These are phyloP conservation scores for Hydnomerulius pinastri DNA, from an alignment of 768 basidiomycete species.

Conservation along the genomic window DNA sequence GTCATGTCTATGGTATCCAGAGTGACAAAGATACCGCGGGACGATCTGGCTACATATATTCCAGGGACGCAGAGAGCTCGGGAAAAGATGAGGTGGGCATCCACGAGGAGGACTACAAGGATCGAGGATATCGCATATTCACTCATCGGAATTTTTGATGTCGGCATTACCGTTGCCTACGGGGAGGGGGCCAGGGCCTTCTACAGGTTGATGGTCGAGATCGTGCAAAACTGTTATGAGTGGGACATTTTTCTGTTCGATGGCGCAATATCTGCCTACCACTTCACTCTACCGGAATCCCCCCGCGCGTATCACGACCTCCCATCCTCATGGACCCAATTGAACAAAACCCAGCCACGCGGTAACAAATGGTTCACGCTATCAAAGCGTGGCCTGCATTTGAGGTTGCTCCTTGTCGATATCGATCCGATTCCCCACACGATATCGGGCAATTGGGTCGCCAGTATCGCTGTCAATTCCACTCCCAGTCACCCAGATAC, in stretches of 20 bases:
- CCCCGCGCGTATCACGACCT: background rate
- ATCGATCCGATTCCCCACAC: background rate
- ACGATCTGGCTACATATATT: slow-evolving; percentile 2
- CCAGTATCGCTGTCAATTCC: background rate
- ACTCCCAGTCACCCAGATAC: background rate
- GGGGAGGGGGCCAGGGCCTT: slow-evolving; percentile 19
- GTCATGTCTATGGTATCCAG: background rate
- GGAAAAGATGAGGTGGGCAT: slow-evolving; percentile 14
- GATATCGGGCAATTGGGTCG: background rate
- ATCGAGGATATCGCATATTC: slow-evolving; percentile 19
- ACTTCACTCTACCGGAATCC: background rate
- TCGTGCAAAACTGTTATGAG: slow-evolving; percentile 8
- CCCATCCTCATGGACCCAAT: background rate
- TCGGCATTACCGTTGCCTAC: slow-evolving; percentile 13
- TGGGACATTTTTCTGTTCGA: slow-evolving; percentile 9
- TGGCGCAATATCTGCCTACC: background rate
- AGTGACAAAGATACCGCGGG: slow-evolving; percentile 5
- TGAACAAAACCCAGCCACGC: background rate
- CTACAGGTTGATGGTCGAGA: slow-evolving; percentile 10
- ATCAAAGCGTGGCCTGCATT: slow-evolving; percentile 6
- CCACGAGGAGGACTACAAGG: slow-evolving; percentile 15
- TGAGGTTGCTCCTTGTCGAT: slow-evolving; percentile 6
- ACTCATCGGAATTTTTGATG: slow-evolving; percentile 15
- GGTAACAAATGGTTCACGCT: slow-evolving; percentile 1
- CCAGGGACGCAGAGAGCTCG: slow-evolving; percentile 3